Evolutionary conservation across 2,329 filamentous ascomycete genomes (phyloP), one percentile per base, ranked within the genome.

Genomic region (Gliomastix tumulicola): DNA sequence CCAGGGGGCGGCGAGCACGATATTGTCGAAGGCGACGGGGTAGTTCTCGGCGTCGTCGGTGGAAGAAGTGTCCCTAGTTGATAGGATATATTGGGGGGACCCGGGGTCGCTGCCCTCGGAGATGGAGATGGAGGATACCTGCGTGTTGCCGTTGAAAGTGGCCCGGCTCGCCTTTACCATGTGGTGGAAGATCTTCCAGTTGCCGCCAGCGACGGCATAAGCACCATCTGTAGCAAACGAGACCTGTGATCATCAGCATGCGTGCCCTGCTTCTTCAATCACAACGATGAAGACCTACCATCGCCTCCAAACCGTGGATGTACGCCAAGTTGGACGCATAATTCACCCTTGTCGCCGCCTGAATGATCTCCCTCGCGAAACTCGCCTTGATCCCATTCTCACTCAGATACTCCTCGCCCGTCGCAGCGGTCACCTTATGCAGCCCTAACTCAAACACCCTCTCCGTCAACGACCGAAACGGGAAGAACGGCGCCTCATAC

Each of bases 291-390:
- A n/a, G n/a, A 40, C 53, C 36, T 40, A 76, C 76, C 83, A 96
- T 88, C 2, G 89, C 79, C 50, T 94, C 88, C 2, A 98, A 63
- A 1, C 88, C 92, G 51, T 97, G 89, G 33, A 97, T 92, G 23
- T 79, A 66, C n/a, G 69, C 75, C 11, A 97, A 60, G 48, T 97
- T 96, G 34, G 89, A 87, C 1, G 85, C 92, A 60, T 96, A 98
- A 59, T 97, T 97, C 44, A 96, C 90, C 16, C 92, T 75, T 1
- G 92, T 96, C 39, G 81, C 84, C 3, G 90, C 87, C 60, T 97
- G 90, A 19, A 97, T 78, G 33, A 98, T 77, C 35, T 98, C 87
- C 12, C 76, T 75, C 1, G 81, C 69, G 54, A 94, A 97, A 1
- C 66, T 55, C 0, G 69, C 63, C 18, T 74, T 68, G 38, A 96